Conservation (phyloP, 441 rosid species). For the Pelargonium australe region DNA sequence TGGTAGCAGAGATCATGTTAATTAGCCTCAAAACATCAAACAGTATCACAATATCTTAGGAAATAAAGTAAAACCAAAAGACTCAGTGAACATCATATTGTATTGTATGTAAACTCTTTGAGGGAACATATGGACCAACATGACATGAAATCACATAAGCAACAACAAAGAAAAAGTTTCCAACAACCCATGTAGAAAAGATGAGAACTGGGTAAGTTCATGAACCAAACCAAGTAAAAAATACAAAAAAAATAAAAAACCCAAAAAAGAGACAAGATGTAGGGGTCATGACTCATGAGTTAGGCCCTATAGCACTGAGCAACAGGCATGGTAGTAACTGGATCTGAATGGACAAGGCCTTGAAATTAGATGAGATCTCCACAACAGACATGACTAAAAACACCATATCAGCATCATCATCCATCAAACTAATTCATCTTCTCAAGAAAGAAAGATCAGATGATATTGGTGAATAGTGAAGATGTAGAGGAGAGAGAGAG, state of each 20-base stretch:
- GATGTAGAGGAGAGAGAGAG: too few species aligned
- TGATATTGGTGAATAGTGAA: constrained; percentile 3
- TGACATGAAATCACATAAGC: constrained; percentile 37
- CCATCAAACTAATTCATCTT: background rate
- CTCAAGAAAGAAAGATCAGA: constrained; percentile 10
- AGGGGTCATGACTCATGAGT: constrained; percentile 13
- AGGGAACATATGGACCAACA: constrained; percentile 23
- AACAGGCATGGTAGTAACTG: constrained; percentile 28
- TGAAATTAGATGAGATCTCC: background rate
- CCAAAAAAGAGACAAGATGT: constrained; percentile 26
- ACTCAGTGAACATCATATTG: constrained; percentile 20
- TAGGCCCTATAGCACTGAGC: constrained; percentile 34
- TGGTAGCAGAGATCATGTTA: background rate
- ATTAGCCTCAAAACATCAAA: background rate
- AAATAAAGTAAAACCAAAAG: constrained; percentile 16
- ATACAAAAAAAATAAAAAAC: background rate
- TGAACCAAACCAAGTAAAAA: constrained; percentile 14
- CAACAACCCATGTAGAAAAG: background rate
- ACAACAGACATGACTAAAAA: constrained; percentile 18
- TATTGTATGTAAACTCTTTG: constrained; percentile 19
- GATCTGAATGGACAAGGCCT: constrained; percentile 40
- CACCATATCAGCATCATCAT: background rate
- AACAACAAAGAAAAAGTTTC: constrained; percentile 11
- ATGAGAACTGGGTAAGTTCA: background rate
- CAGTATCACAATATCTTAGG: constrained; percentile 4